These are phyloP conservation scores for Castanopsis chinensis DNA, from an alignment of 306 rosid genomes.

Conservation along the genomic window DNA sequence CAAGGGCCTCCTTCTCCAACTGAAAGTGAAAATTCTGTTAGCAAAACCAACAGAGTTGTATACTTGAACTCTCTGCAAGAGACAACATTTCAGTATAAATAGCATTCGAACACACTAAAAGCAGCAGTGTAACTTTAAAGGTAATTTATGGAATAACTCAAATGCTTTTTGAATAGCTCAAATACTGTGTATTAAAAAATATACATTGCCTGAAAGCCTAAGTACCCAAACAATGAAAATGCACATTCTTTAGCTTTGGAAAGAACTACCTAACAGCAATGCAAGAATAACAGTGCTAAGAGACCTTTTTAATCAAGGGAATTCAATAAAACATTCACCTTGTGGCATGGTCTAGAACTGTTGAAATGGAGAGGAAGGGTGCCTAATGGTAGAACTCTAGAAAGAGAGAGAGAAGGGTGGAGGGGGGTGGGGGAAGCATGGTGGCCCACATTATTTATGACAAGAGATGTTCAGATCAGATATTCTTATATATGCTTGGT, in stretches of 20 bases:
- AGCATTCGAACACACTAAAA: slow-evolving; percentile 1
- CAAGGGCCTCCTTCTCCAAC: slow-evolving; percentile 90
- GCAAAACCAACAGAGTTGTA: slow-evolving; percentile 9
- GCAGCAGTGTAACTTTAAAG: neutral
- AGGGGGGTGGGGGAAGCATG: no score
- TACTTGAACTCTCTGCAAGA: slow-evolving; percentile 11
- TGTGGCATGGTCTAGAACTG: slow-evolving; percentile 18
- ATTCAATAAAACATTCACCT: slow-evolving; percentile 4
- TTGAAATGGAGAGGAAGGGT: slow-evolving; percentile 21
- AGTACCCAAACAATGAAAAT: neutral
- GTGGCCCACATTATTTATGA: neutral
- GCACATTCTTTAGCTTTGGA: neutral
- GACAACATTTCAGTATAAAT: slow-evolving; percentile 5
- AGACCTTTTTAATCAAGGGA: slow-evolving; percentile 5
- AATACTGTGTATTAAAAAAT: slow-evolving; percentile 10
- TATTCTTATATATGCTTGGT: neutral
- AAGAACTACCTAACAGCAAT: slow-evolving; percentile 8
- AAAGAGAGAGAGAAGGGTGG: neutral
- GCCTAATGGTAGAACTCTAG: slow-evolving; percentile 10
- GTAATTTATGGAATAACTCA: slow-evolving; percentile 14
- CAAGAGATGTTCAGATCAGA: neutral
- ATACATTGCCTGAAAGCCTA: neutral
- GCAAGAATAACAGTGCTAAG: slow-evolving; percentile 12
- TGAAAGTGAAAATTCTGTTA: slow-evolving; percentile 38
- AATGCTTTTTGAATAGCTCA: slow-evolving; percentile 12